Conservation (phyloP, 805 yeast species). For the Saccharomycopsis fibuligera region DNA sequence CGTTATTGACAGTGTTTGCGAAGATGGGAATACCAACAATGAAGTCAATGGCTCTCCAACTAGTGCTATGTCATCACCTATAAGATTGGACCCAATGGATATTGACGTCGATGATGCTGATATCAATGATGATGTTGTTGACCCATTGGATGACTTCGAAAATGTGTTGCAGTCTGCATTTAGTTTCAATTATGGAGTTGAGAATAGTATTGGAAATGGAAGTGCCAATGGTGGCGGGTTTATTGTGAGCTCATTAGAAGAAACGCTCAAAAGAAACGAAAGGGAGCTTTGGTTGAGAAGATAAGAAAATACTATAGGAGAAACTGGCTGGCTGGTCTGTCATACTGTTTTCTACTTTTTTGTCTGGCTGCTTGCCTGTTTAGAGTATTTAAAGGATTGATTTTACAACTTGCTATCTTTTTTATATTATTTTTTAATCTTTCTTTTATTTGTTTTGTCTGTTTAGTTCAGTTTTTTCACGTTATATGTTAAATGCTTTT, state of each 20-base stretch:
- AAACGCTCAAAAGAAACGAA: not conserved
- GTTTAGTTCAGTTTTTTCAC: no score
- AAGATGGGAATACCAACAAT: no score
- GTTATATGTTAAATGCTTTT: no score
- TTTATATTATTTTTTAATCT: no score
- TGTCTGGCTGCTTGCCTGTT: no score
- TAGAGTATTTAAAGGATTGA: no score
- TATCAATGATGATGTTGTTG: not conserved
- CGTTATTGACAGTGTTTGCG: no score
- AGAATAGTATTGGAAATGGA: not conserved
- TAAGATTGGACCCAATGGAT: constrained; percentile 10
- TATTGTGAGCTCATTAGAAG: constrained; percentile 13
- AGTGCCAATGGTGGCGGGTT: constrained; percentile 5
- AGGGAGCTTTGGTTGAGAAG: not conserved
- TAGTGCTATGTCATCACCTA: constrained; percentile 17
- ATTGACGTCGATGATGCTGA: no score
- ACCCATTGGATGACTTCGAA: constrained; percentile 7
- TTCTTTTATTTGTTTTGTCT: no score
- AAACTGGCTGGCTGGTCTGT: not conserved
- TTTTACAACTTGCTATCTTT: no score
- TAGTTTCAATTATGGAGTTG: not conserved
- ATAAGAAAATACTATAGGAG: not conserved
- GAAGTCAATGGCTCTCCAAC: no score
- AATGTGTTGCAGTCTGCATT: not conserved
- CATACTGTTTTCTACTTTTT: no score